phyloP scores from a whole-genome alignment of 495 filamentous ascomycete genomes.

The Thermochaetoides thermophila region DNA sequence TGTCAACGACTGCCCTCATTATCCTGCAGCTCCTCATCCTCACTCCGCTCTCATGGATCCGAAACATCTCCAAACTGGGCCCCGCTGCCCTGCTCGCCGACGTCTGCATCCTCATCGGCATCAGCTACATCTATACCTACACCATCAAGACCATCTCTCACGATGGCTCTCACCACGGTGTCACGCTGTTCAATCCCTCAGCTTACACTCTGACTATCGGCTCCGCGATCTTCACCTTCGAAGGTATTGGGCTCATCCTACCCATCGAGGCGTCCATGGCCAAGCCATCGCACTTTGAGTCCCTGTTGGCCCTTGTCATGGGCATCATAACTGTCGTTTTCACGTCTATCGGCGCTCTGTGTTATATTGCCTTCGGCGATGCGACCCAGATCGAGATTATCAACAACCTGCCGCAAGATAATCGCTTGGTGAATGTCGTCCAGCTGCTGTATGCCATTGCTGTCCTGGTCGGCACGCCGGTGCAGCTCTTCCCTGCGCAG shows the following conservation, averaged over 20 bases:
- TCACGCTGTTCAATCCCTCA: slow-evolving; percentile 45
- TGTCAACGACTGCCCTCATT: slow-evolving; percentile 36
- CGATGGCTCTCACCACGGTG: slow-evolving; percentile 31
- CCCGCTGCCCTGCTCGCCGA: slow-evolving; percentile 45
- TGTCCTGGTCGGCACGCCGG: slow-evolving; percentile 44
- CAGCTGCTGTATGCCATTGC: slow-evolving; percentile 53
- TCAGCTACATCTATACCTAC: slow-evolving; percentile 49
- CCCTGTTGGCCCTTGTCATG: slow-evolving; percentile 44
- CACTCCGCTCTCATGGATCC: slow-evolving; percentile 44
- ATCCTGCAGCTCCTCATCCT: slow-evolving; percentile 40
- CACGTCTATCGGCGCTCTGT: slow-evolving; percentile 46
- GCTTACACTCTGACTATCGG: slow-evolving; percentile 49
- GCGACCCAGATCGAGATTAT: slow-evolving; percentile 46
- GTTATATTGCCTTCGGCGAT: slow-evolving; percentile 48
- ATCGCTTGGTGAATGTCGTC: slow-evolving; percentile 47
- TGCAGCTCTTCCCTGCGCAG: slow-evolving; percentile 50
- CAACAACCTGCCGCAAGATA: slow-evolving; percentile 47
- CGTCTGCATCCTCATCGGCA: slow-evolving; percentile 45
- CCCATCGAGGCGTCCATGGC: slow-evolving; percentile 52
- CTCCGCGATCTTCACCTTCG: slow-evolving; percentile 51
- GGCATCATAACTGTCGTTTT: slow-evolving; percentile 47
- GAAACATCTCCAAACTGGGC: slow-evolving; percentile 50
- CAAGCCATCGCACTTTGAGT: slow-evolving; percentile 41
- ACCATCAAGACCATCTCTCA: slow-evolving; percentile 36
- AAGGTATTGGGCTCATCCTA: slow-evolving; percentile 51